phyloP scores from a whole-genome alignment of 306 rosid genomes.

The Prunus mira region DNA sequence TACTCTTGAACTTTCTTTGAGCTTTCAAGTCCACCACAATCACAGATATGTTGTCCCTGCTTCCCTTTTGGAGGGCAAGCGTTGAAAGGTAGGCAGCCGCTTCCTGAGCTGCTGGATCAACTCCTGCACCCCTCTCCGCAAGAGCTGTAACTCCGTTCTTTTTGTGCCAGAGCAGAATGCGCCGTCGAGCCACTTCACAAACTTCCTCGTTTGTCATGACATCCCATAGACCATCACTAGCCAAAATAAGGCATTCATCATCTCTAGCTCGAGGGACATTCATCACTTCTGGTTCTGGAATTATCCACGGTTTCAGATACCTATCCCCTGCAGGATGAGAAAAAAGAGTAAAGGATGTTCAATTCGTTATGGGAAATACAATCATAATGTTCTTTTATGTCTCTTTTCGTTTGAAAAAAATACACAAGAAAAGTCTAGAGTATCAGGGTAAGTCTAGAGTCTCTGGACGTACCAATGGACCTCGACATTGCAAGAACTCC shows the following conservation, averaged over 20 bases:
- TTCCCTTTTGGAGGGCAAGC: slow-evolving; percentile 59
- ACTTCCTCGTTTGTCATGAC: slow-evolving; percentile 56
- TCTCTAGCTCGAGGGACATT: slow-evolving; percentile 46
- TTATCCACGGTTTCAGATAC: slow-evolving; percentile 58
- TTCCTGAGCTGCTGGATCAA: slow-evolving; percentile 57
- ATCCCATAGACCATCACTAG: slow-evolving; percentile 67
- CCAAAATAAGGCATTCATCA: slow-evolving; percentile 52
- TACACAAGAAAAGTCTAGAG: not conserved
- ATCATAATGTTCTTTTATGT: not conserved
- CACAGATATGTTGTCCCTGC: slow-evolving; percentile 53
- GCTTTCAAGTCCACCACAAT: slow-evolving; percentile 49
- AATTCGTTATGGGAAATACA: not conserved
- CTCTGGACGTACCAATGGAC: slow-evolving; percentile 46
- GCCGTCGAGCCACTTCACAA: slow-evolving; percentile 49
- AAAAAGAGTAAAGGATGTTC: not conserved
- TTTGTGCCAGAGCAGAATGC: slow-evolving; percentile 54
- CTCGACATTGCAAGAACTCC: slow-evolving; percentile 69
- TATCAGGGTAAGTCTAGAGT: not conserved
- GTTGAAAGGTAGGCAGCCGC: slow-evolving; percentile 49
- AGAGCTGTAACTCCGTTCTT: slow-evolving; percentile 37
- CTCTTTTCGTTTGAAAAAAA: not conserved
- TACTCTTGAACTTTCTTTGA: slow-evolving; percentile 45
- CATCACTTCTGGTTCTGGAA: slow-evolving; percentile 59
- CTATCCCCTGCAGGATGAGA: slow-evolving; percentile 43
- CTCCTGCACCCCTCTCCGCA: slow-evolving; percentile 33